Conservation (phyloP, 2,329 filamentous ascomycete species). For the Pyricularia grisea region DNA sequence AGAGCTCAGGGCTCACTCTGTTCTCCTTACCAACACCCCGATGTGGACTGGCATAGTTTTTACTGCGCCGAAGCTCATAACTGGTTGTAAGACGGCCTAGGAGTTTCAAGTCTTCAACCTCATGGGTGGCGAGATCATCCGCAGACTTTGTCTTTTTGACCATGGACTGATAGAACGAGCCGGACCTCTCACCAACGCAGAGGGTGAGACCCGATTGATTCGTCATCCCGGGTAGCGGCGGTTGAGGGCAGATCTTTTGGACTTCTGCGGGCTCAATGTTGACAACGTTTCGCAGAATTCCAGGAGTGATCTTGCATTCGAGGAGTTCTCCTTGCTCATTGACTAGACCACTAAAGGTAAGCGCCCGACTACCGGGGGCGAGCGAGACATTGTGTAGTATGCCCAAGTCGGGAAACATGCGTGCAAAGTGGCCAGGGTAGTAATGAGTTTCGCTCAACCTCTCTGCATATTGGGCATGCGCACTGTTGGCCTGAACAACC, state of each 20-base stretch:
- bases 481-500: slow-evolving; percentile 49
- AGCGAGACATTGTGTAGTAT: slow-evolving; percentile 47
- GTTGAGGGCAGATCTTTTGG: slow-evolving; percentile 28
- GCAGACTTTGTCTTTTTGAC: not conserved
- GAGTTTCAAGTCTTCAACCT: slow-evolving; percentile 35
- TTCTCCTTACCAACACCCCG: not conserved
- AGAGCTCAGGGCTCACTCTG: slow-evolving; percentile 31
- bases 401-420: slow-evolving; percentile 47
- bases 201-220: not conserved
- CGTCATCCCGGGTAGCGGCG: slow-evolving; percentile 17
- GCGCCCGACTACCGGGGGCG: slow-evolving; percentile 35
- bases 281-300: slow-evolving; percentile 42
- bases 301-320: slow-evolving; percentile 44
- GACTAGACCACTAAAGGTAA: slow-evolving; percentile 55
- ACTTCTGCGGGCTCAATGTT: slow-evolving; percentile 46
- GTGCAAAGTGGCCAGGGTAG: slow-evolving; percentile 44
- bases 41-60: slow-evolving; percentile 32
- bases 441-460: slow-evolving; percentile 51
- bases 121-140: slow-evolving; percentile 28
- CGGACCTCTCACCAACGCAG: not conserved
- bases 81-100: slow-evolving; percentile 34
- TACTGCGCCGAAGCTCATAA: not conserved
- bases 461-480: slow-evolving; percentile 51
- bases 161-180: not conserved
- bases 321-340: slow-evolving; percentile 41